Evolutionary conservation across 495 filamentous ascomycete genomes (phyloP).

Genomic region (Clohesyomyces aquaticus): DNA sequence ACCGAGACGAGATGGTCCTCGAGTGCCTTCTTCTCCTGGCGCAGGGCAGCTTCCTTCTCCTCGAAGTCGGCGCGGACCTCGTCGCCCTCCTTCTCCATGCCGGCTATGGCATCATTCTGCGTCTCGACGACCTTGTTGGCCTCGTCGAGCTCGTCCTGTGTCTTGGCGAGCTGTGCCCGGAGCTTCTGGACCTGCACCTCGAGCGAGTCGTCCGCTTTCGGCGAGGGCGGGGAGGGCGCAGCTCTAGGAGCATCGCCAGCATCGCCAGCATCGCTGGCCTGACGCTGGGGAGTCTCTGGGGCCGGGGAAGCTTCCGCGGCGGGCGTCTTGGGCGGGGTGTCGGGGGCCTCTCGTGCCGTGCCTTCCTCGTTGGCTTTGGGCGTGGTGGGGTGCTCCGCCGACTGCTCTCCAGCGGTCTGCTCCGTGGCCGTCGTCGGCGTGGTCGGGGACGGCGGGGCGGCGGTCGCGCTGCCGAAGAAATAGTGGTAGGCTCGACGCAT

Average conservation of each 20-base stretch:
- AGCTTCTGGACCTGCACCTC: constrained; percentile 53
- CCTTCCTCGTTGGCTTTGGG: background rate
- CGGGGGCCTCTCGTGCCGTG: background rate
- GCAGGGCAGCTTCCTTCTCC: constrained; percentile 26
- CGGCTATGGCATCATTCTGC: constrained; percentile 30
- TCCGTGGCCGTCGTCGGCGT: constrained; percentile 16
- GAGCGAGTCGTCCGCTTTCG: constrained; percentile 23
- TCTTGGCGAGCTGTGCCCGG: constrained; percentile 54
- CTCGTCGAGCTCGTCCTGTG: constrained; percentile 59
- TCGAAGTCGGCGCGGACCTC: constrained; percentile 24
- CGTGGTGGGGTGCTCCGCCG: background rate
- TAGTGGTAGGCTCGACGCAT: constrained; percentile 42
- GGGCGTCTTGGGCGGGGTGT: constrained; percentile 34
- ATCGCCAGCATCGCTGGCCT: background rate
- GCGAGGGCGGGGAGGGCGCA: constrained; percentile 23
- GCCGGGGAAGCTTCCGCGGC: constrained; percentile 15
- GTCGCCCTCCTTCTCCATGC: constrained; percentile 23
- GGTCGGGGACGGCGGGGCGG: constrained; percentile 16
- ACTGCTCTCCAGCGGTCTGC: constrained; percentile 1
- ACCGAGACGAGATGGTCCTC: constrained; percentile 42
- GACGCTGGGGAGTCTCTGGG: background rate
- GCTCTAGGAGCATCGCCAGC: background rate
- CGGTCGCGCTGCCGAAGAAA: constrained; percentile 32
- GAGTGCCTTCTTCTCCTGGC: constrained; percentile 33
- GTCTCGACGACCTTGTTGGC: constrained; percentile 54